Percentiles rank a stretch among this genome's conserved stretches.
phyloP scores from a whole-genome alignment of 306 rosid genomes.

The Vachellia pachyceras region DNA sequence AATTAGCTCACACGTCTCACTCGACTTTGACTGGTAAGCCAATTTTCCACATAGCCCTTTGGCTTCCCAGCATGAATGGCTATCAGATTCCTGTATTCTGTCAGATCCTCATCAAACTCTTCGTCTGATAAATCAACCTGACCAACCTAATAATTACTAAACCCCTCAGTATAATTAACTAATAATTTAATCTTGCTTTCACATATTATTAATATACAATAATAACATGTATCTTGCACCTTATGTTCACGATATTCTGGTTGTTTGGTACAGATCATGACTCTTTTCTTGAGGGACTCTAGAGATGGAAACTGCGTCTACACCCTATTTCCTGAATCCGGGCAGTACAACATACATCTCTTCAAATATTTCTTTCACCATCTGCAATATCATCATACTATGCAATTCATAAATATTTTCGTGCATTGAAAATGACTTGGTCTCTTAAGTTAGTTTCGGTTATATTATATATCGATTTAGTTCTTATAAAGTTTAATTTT shows the following conservation, averaged over 20 bases:
- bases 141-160: too few relatives aligned
- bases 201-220: too few relatives aligned
- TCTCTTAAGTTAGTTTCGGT: too few relatives aligned
- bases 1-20: slow-evolving; percentile 80
- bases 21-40: slow-evolving; percentile 38
- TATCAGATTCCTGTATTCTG: slow-evolving; percentile 66
- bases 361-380: slow-evolving; percentile 65
- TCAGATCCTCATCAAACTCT: slow-evolving; percentile 40
- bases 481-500: not conserved
- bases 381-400: slow-evolving; percentile 41
- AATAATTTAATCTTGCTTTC: too few relatives aligned
- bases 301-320: slow-evolving; percentile 66
- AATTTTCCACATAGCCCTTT: slow-evolving; percentile 47
- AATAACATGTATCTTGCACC: not conserved
- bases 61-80: slow-evolving; percentile 87
- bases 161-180: too few relatives aligned
- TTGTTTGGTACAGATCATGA: slow-evolving; percentile 92
- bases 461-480: too few relatives aligned
- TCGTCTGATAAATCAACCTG: slow-evolving; percentile 28
- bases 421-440: not conserved
- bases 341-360: slow-evolving; percentile 50
- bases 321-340: slow-evolving; percentile 35
- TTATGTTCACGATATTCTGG: slow-evolving; percentile 61
- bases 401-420: not conserved
- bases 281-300: slow-evolving; percentile 52